A percentile compares a stretch with the other conserved stretches of the same genome.
phyloP scores from a whole-genome alignment of 352 stramenopile species.

The Phytophthora rubi region DNA sequence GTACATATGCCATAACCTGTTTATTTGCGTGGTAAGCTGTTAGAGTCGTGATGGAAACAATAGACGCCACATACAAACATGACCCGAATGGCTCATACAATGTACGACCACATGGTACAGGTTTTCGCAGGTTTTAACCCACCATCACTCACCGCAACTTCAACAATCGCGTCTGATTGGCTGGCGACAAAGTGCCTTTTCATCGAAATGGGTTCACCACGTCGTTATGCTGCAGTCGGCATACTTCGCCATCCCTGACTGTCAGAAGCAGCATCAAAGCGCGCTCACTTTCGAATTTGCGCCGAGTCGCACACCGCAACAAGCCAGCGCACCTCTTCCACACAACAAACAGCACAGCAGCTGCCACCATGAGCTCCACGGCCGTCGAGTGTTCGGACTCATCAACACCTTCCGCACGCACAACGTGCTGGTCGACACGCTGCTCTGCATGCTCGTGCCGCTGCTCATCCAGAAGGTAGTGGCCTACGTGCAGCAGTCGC shows the following conservation, averaged over 20 bases:
- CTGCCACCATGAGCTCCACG: constrained; percentile 41
- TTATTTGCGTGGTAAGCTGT: not conserved
- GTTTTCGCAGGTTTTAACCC: constrained; percentile 26
- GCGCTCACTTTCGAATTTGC: constrained; percentile 23
- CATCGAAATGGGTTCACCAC: constrained; percentile 26
- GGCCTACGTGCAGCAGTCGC: constrained; percentile 26
- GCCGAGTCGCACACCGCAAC: constrained; percentile 1
- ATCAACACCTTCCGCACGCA: constrained; percentile 63
- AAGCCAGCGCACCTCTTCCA: not conserved
- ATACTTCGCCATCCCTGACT: not conserved
- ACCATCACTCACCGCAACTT: constrained; percentile 34
- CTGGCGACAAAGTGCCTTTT: constrained; percentile 3
- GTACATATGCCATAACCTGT: not conserved
- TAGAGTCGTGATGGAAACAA: not conserved
- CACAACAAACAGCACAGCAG: not conserved
- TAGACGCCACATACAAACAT: not conserved
- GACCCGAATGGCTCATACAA: not conserved
- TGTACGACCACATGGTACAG: not conserved
- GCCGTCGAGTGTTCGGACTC: constrained; percentile 52
- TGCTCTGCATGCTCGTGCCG: constrained; percentile 66
- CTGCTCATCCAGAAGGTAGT: constrained; percentile 54
- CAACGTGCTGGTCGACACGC: constrained; percentile 57
- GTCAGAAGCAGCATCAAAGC: not conserved
- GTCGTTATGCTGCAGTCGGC: constrained; percentile 4
- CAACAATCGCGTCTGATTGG: constrained; percentile 17